phyloP scores from a whole-genome alignment of 2,329 filamentous ascomycete species.

The Cryphonectria nitschkei region DNA sequence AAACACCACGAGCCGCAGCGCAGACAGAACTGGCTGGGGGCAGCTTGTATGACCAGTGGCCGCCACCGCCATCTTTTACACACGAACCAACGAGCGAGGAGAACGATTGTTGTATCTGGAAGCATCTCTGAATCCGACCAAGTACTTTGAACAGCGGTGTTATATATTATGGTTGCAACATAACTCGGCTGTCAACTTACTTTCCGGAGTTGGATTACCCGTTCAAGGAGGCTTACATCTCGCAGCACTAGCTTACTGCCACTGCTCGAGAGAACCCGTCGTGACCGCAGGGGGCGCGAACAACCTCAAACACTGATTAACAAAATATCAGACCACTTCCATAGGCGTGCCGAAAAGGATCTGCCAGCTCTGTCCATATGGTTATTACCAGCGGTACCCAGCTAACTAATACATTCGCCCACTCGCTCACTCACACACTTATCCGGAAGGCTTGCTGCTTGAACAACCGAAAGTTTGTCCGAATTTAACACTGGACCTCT shows the following conservation, averaged over 20 bases:
- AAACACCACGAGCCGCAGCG: constrained; percentile 12
- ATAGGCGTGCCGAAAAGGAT: constrained; percentile 19
- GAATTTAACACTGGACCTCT: background rate
- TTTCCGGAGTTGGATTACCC: background rate
- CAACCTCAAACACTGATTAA: constrained; percentile 31
- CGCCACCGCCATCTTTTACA: background rate
- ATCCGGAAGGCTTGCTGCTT: background rate
- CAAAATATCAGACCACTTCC: constrained; percentile 32
- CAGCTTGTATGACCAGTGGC: background rate
- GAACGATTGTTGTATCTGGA: background rate
- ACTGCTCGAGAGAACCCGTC: background rate
- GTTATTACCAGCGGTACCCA: background rate
- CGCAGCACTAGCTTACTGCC: background rate
- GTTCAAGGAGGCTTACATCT: background rate
- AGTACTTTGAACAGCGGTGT: background rate
- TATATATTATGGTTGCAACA: background rate
- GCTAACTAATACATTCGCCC: background rate
- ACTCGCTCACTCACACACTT: background rate
- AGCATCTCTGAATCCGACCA: background rate
- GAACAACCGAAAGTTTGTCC: background rate
- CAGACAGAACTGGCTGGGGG: background rate
- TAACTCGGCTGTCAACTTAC: background rate
- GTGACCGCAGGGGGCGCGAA: constrained; percentile 1
- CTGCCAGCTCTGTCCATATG: constrained; percentile 12
- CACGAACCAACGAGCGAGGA: background rate